These are phyloP conservation scores for Coniochaeta prunicola DNA, from an alignment of 2,329 filamentous ascomycete species.

Conservation along the genomic window DNA sequence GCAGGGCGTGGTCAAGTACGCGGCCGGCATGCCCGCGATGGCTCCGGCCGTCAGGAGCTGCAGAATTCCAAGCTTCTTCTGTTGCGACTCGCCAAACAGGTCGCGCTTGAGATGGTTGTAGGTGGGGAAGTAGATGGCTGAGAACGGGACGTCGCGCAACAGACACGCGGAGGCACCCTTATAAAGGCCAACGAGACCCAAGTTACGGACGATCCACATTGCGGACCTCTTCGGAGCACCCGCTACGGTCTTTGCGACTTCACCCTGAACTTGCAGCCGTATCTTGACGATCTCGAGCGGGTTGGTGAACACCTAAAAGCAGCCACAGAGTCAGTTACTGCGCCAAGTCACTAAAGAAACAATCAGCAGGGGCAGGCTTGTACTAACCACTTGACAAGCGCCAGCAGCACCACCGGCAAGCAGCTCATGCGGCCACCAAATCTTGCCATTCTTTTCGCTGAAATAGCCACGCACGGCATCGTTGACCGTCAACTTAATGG, in stretches of 20 bases:
- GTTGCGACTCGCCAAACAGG: conserved; percentile 81
- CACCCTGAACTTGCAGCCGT: conserved; percentile 92
- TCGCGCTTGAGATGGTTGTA: conserved; percentile 94
- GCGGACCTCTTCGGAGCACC: conserved; percentile 81
- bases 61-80: conserved; percentile 80
- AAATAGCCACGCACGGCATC: conserved; percentile 77
- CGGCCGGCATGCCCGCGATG: conserved; percentile 85
- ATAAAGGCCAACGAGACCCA: conserved; percentile 91
- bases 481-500: conserved; percentile 98
- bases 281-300: conserved; percentile 99
- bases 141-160: conserved; percentile 94
- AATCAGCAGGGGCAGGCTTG: background rate
- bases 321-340: conserved; percentile 3
- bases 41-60: conserved; percentile 92
- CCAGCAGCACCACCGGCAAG: conserved; percentile 85
- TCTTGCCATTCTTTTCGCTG: conserved; percentile 67
- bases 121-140: conserved; percentile 96
- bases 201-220: conserved; percentile 94
- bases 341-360: background rate
- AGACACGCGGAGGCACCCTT: conserved; percentile 94
- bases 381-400: conserved; percentile 88
- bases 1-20: conserved; percentile 93
- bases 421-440: conserved; percentile 66
- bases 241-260: conserved; percentile 82
- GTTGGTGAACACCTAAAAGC: conserved; percentile 82